These are phyloP conservation scores for Rubia balearica DNA, from an alignment of 305 asterid species.

Conservation along the genomic window DNA sequence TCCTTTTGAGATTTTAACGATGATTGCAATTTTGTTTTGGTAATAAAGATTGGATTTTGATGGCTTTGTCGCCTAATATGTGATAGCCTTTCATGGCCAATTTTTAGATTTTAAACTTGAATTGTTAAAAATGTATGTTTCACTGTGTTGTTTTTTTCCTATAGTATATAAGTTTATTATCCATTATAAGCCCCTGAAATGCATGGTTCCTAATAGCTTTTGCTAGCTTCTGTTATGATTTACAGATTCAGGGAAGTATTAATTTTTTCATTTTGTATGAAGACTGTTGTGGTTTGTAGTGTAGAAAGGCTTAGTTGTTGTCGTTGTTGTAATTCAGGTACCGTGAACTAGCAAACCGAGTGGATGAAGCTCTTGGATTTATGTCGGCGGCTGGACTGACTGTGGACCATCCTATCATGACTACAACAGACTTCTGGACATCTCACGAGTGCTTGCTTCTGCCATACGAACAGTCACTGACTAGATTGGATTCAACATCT, in stretches of 20 bases:
- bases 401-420: slow-evolving; percentile 68
- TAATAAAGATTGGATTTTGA: neutral
- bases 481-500: slow-evolving; percentile 72
- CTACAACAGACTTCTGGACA: slow-evolving; percentile 77
- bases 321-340: slow-evolving; percentile 32
- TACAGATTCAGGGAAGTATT: neutral
- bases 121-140: neutral
- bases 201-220: neutral
- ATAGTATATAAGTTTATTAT: neutral
- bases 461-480: slow-evolving; percentile 80
- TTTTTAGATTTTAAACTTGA: neutral
- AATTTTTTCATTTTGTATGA: neutral
- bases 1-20: neutral
- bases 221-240: neutral
- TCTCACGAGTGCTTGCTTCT: slow-evolving; percentile 84
- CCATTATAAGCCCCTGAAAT: neutral
- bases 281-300: slow-evolving; percentile 11
- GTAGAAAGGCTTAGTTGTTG: neutral
- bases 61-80: neutral
- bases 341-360: slow-evolving; percentile 70
- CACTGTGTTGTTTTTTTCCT: too few relatives aligned
- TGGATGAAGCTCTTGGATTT: slow-evolving; percentile 84
- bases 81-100: neutral
- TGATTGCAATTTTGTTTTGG: neutral
- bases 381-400: slow-evolving; percentile 88